Conservation (phyloP, 1,284 basidiomycete genomes). For the Inonotus hispidus region DNA sequence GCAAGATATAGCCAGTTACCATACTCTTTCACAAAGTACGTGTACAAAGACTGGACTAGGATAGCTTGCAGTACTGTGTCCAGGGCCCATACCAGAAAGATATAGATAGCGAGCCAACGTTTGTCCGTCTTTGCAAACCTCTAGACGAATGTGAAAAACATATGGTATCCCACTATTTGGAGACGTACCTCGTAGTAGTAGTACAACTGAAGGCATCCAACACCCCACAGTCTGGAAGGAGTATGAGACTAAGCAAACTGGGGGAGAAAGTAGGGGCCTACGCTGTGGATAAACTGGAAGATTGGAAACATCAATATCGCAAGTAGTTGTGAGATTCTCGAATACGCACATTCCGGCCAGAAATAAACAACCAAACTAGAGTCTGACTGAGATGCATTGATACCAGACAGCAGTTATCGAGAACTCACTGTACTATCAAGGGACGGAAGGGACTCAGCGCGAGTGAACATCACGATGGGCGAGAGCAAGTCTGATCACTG, state of each 20-base stretch:
- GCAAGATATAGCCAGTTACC: slow-evolving; percentile 5
- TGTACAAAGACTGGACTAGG: neutral
- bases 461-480: neutral
- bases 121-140: neutral
- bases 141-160: neutral
- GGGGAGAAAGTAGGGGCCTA: too few relatives aligned
- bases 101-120: neutral
- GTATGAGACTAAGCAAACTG: neutral
- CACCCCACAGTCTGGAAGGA: neutral
- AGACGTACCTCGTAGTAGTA: slow-evolving; percentile 6
- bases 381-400: neutral
- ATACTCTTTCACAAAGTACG: slow-evolving; percentile 10
- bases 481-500: too few relatives aligned
- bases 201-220: neutral
- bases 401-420: neutral
- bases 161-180: neutral
- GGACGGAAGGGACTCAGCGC: neutral
- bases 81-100: neutral
- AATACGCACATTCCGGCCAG: neutral
- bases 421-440: neutral
- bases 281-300: neutral
- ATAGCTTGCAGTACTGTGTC: slow-evolving; percentile 7
- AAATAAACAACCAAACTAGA: neutral
- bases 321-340: neutral
- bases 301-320: neutral